Evolutionary conservation across 192 early-diverging fungal species (phyloP).

Genomic region (Coemansia sp.): DNA sequence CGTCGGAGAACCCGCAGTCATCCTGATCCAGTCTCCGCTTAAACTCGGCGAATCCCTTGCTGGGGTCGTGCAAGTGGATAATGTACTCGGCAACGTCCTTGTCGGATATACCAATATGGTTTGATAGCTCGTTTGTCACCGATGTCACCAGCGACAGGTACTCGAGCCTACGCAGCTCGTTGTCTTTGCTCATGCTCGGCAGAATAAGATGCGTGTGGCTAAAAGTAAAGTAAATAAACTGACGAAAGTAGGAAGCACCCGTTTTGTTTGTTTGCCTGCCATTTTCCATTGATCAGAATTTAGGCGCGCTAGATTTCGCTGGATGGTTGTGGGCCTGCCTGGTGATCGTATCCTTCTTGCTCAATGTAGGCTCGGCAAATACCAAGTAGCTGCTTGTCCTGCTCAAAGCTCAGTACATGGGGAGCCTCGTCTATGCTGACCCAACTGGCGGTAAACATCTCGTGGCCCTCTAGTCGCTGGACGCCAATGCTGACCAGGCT

Average conservation of each 20-base stretch:
- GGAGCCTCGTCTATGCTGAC: conserved; percentile 10
- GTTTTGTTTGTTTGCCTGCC: neutral
- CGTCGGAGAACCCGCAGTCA: conserved; percentile 79
- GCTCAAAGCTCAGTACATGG: conserved; percentile 12
- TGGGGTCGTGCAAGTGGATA: conserved; percentile 78
- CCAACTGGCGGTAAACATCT: conserved; percentile 22
- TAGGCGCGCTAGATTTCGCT: neutral
- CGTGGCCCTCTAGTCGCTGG: conserved; percentile 31
- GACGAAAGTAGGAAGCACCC: too few relatives aligned
- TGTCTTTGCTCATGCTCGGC: conserved; percentile 14
- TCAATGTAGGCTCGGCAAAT: conserved; percentile 1
- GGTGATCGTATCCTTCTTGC: neutral
- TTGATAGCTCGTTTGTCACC: conserved; percentile 85
- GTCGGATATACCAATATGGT: conserved; percentile 90
- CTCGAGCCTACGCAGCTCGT: conserved; percentile 73
- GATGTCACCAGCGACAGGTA: conserved; percentile 86
- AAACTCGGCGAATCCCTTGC: conserved; percentile 62
- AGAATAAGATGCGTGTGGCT: neutral
- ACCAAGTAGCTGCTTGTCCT: conserved; percentile 16
- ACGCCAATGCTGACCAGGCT: conserved; percentile 6
- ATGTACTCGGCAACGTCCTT: conserved; percentile 91
- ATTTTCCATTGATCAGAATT: neutral
- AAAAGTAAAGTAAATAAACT: neutral
- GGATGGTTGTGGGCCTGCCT: neutral
- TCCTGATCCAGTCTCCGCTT: conserved; percentile 64